Evolutionary conservation across 2,329 filamentous ascomycete species (phyloP), one percentile per base, ranked within the genome.

Genomic region (Trichoderma sp.): DNA sequence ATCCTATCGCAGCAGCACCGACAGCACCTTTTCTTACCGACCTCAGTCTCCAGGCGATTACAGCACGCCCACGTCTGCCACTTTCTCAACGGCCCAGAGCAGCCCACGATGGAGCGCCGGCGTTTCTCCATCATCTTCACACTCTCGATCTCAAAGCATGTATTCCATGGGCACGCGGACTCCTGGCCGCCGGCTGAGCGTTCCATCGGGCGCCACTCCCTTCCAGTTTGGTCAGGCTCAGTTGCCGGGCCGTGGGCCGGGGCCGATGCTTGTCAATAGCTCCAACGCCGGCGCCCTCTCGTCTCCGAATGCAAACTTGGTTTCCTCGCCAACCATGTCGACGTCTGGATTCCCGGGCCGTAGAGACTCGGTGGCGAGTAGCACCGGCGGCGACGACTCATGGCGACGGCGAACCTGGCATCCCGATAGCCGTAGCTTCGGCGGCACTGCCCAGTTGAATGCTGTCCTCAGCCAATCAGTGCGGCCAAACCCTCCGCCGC

Each of bases 361-460:
- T 34, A 85, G 90, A 52, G 91, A 94, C 51, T 91, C 91, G 0
- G 82, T 83, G 3, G 82, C 85, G 10, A 87, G 85, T 61, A 87
- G 85, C 63, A 82, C 84, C 24, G 81, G 86, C 24, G 81, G 86
- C 0, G 93, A 97, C 71, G 90, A 93, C 52, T 91, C 92, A 67
- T 92, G 90, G 87, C 89, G 94, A 72, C 85, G 94, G 71, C 87
- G 94, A 65, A 97, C 94, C 3, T 97, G 94, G 94, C 94, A 97
- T 79, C 92, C 93, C 0, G 92, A 93, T 71, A 91, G 89, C 69
- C 85, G 87, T 18, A 86, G 86, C 71, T 89, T 88, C 70, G 85
- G 85, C 70, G 83, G 89, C 59, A 86, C 87, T 18, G 91, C 90
- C 16, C 94, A 92, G 79, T 79, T 97, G 65, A 92, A 88, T 74